Conservation (phyloP, 2,329 filamentous ascomycete species). For the Chaetomiaceae sp. region DNA sequence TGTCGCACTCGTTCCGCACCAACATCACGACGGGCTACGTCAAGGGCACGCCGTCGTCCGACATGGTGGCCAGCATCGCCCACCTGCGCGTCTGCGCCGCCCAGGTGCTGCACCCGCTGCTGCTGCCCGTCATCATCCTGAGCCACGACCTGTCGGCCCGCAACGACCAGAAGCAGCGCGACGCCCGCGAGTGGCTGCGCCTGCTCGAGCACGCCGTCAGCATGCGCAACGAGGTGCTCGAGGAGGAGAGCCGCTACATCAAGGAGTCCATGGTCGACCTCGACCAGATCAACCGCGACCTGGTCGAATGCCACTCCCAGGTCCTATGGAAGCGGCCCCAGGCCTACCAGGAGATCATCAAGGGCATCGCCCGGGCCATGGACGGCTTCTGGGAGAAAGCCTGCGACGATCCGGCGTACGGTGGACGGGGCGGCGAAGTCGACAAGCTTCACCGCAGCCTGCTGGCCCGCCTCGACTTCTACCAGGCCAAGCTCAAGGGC, state of each 20-base stretch:
- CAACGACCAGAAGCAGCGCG: conserved; percentile 56
- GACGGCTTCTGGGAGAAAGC: conserved; percentile 33
- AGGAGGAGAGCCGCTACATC: conserved; percentile 46
- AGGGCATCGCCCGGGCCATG: conserved; percentile 45
- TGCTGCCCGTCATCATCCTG: conserved; percentile 54
- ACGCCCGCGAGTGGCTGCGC: conserved; percentile 57
- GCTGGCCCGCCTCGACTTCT: conserved; percentile 51
- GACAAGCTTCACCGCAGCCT: conserved; percentile 48
- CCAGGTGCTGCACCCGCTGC: conserved; percentile 51
- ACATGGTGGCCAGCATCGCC: conserved; percentile 43
- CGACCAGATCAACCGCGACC: conserved; percentile 53
- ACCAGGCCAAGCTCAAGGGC: conserved; percentile 53
- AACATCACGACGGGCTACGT: conserved; percentile 54
- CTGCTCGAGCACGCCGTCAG: conserved; percentile 55
- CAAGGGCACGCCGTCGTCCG: conserved; percentile 54
- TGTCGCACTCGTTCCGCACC: conserved; percentile 50
- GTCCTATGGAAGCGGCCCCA: conserved; percentile 59
- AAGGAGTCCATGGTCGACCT: conserved; percentile 47
- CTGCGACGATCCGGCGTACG: conserved; percentile 16
- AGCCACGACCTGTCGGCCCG: conserved; percentile 50
- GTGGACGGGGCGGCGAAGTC: conserved; percentile 29
- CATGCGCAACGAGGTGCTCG: conserved; percentile 54
- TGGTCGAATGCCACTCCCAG: conserved; percentile 58
- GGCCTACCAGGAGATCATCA: conserved; percentile 50
- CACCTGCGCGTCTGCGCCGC: conserved; percentile 44